Evolutionary conservation across 2,329 filamentous ascomycete species (phyloP), one percentile per base, ranked within the genome.

Genomic region (Aspergillus felis): DNA sequence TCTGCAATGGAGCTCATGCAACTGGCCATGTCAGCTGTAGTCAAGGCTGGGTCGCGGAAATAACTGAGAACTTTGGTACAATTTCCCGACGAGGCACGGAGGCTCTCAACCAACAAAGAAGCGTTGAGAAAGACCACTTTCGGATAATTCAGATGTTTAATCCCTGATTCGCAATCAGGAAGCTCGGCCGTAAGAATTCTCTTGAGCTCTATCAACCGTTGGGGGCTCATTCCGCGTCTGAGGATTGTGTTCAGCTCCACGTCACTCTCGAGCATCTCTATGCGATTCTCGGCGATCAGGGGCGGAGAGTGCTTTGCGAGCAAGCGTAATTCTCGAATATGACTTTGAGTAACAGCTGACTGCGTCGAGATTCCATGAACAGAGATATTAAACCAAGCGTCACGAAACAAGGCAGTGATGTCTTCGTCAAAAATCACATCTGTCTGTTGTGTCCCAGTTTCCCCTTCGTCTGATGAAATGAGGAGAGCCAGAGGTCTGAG

Each of bases 301-400:
- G 94, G 90, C 28, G 90, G 87, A 12, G 92, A 96, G 74, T 96
- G 87, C 53, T 91, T 85, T 1, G 95, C 93, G 70, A 99, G 87
- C 38, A 90, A 81, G 25, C 90, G 86, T 22, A 99, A 81, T 69
- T 97, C 92, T 57, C 88, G 83, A 51, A 87, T 75, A 66, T 95
- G 86, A 63, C 85, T 84, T 70, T 87, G 88, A 20, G 88, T 90
- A 55, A 89, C 84, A 17, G 87, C 83, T 0, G 91, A 93, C 17
- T 84, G 83, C 10, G 88, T 81, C 9, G 87, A 88, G 71, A 97
- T 96, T 4, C 92, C 94, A 72, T 99, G 94, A 0, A 96, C 89
- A 24, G 92, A 90, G 61, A 97, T 91, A 68, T 99, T 99, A 78
- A 97, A 97, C 94, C 94, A 99, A 4, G 91, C 91, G 79, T 99